Conservation (phyloP, 2,329 filamentous ascomycete species). For the Botryotinia globosa region DNA sequence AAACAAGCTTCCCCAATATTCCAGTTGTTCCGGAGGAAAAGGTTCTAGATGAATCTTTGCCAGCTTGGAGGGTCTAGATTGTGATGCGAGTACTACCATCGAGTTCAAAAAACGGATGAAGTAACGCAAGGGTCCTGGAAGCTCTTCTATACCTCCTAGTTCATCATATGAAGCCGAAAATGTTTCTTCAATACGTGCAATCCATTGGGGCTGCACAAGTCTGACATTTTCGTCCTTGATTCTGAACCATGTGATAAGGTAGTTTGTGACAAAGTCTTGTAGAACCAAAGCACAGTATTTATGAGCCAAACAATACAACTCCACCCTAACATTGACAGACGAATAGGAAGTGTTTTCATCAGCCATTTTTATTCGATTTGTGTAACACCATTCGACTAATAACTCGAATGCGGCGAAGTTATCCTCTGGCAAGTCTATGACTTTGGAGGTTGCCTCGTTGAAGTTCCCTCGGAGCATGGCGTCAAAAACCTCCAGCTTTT, state of each 20-base stretch:
- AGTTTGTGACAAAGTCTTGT: slow-evolving; percentile 2
- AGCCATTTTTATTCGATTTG: not conserved
- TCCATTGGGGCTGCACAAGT: not conserved
- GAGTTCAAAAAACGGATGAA: not conserved
- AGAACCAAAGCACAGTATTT: not conserved
- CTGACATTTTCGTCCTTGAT: not conserved
- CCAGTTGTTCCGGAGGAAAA: not conserved
- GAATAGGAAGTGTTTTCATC: not conserved
- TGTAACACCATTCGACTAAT: slow-evolving; percentile 11
- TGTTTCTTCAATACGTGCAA: not conserved
- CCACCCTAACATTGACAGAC: not conserved
- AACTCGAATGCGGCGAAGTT: slow-evolving; percentile 18
- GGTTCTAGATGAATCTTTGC: not conserved
- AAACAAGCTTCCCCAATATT: not conserved
- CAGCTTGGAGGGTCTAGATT: not conserved
- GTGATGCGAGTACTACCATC: not conserved
- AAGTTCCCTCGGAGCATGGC: slow-evolving; percentile 21
- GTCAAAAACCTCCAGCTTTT: slow-evolving; percentile 19
- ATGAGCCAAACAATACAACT: slow-evolving; percentile 2
- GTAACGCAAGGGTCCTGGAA: not conserved
- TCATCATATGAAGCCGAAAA: not conserved
- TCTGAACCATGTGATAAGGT: not conserved
- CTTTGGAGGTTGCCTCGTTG: slow-evolving; percentile 15
- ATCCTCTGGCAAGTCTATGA: slow-evolving; percentile 20
- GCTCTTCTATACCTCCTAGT: not conserved